phyloP scores from a whole-genome alignment of 371 early-diverging fungal species.

The Lichtheimia hyalospora region DNA sequence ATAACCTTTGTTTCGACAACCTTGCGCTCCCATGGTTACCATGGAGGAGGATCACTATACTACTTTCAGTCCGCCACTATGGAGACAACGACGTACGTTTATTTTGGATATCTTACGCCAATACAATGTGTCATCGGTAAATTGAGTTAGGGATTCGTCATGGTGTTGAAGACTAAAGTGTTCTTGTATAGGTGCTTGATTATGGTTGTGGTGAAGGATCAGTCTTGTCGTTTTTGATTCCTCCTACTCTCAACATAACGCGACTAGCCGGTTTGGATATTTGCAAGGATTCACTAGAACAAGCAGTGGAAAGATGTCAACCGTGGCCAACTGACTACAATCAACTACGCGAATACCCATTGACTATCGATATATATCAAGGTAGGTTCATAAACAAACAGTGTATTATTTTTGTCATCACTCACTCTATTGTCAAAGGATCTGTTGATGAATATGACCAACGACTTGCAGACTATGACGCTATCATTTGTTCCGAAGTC shows the following conservation, averaged over 20 bases:
- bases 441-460: constrained; percentile 49
- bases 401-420: no score
- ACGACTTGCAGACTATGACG: constrained; percentile 50
- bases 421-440: constrained; percentile 22
- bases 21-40: no score
- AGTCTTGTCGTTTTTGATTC: constrained; percentile 57
- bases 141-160: no score
- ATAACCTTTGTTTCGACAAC: no score
- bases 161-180: not conserved
- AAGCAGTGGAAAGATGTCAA: constrained; percentile 49
- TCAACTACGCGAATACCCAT: constrained; percentile 42
- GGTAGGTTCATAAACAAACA: constrained; percentile 31
- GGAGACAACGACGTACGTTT: constrained; percentile 65
- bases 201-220: constrained; percentile 80
- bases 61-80: constrained; percentile 60
- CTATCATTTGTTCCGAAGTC: constrained; percentile 71
- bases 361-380: constrained; percentile 55
- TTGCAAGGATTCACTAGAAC: constrained; percentile 29
- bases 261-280: constrained; percentile 67
- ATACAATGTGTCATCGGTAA: constrained; percentile 41
- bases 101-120: constrained; percentile 43
- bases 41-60: constrained; percentile 20
- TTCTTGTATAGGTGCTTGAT: constrained; percentile 57
- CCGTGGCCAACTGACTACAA: constrained; percentile 55
- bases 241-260: constrained; percentile 37